Conservation (phyloP, 1,139 yeast genomes). For the Saccharomyces hybrid region DNA sequence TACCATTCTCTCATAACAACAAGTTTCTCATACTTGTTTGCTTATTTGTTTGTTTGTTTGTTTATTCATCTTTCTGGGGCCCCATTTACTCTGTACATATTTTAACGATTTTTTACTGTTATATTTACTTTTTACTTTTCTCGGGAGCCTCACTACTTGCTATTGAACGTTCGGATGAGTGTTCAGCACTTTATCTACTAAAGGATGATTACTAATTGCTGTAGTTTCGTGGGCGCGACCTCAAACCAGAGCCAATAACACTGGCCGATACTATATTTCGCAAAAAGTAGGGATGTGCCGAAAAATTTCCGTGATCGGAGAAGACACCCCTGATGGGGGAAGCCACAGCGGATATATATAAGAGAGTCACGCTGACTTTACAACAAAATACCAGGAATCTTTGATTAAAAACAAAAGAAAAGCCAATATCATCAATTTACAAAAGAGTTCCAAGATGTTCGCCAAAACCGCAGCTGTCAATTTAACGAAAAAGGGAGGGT, state of each 20-base stretch:
- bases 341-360: background rate
- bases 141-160: background rate
- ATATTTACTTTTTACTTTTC: background rate
- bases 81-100: background rate
- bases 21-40: background rate
- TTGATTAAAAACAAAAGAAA: background rate
- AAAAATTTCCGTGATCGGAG: background rate
- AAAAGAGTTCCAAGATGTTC: slow-evolving; percentile 6
- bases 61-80: background rate
- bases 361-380: slow-evolving; percentile 24
- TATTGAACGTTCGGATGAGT: background rate
- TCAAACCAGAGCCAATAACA: background rate
- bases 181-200: background rate
- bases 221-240: background rate
- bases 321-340: background rate
- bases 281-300: background rate
- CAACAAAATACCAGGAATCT: background rate
- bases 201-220: background rate
- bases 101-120: background rate
- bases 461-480: slow-evolving; percentile 8
- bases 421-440: background rate
- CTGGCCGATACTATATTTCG: background rate
- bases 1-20: background rate
- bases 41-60: background rate
- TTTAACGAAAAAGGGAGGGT: slow-evolving; percentile 4